Percentiles rank a stretch among this genome's conserved stretches.
phyloP scores from a whole-genome alignment of 345 rosid genomes.

The Geranium brycei region DNA sequence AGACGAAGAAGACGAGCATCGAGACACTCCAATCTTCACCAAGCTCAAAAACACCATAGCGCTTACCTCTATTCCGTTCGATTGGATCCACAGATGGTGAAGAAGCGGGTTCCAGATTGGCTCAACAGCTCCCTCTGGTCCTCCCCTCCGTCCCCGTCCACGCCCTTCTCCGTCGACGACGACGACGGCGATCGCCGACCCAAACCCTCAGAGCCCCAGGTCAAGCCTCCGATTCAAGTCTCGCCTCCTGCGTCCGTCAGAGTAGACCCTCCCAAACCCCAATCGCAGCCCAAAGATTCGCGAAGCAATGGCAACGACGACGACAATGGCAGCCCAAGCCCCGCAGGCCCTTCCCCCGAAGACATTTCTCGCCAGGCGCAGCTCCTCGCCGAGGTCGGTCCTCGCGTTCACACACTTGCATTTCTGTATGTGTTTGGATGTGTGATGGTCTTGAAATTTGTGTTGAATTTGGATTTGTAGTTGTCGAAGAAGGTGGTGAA shows the following conservation, averaged over 20 bases:
- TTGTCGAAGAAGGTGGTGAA: slow-evolving; percentile 74
- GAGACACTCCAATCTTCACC: neutral
- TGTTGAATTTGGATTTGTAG: slow-evolving; percentile 16
- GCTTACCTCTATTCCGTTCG: neutral
- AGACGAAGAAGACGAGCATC: neutral
- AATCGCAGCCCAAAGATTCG: slow-evolving; percentile 18
- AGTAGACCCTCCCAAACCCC: slow-evolving; percentile 32
- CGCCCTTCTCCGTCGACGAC: slow-evolving; percentile 12
- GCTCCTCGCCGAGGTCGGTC: slow-evolving; percentile 62
- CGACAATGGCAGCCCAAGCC: slow-evolving; percentile 19
- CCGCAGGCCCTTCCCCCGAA: slow-evolving; percentile 35
- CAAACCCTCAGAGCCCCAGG: slow-evolving; percentile 8
- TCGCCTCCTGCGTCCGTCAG: slow-evolving; percentile 28
- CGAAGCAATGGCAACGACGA: slow-evolving; percentile 13
- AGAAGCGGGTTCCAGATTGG: slow-evolving; percentile 91
- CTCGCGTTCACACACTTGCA: neutral
- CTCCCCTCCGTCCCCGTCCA: slow-evolving; percentile 12
- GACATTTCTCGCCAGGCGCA: slow-evolving; percentile 67
- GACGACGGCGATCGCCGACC: slow-evolving; percentile 32
- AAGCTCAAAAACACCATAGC: slow-evolving; percentile 2
- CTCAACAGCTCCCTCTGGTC: slow-evolving; percentile 92
- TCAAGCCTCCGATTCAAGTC: slow-evolving; percentile 24
- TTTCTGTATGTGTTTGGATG: neutral
- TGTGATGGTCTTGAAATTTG: neutral
- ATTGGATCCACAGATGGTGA: slow-evolving; percentile 38